A percentile compares a stretch with the other conserved stretches of the same genome.
These are phyloP conservation scores for Friedmanniomyces endolithicus DNA, from an alignment of 495 filamentous ascomycete species.

Conservation along the genomic window DNA sequence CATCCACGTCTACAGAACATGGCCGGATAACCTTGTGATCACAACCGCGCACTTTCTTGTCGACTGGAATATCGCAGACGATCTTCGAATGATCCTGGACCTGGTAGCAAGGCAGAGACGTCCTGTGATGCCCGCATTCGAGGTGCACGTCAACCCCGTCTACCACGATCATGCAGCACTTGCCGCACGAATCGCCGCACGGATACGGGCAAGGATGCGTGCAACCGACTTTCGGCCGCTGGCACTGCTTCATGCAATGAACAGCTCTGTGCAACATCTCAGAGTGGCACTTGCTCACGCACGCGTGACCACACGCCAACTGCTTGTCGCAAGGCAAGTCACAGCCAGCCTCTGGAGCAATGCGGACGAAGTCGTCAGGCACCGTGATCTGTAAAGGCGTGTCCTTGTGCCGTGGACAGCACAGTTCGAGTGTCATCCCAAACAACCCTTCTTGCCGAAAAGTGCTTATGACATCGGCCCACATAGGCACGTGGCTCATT, in stretches of 20 bases:
- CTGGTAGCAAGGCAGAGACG: constrained; percentile 41
- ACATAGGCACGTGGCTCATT: constrained; percentile 47
- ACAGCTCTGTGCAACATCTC: constrained; percentile 49
- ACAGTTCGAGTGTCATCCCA: constrained; percentile 43
- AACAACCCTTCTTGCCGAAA: constrained; percentile 39
- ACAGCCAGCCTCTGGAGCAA: constrained; percentile 65
- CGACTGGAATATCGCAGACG: constrained; percentile 29
- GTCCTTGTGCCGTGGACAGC: constrained; percentile 57
- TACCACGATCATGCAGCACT: constrained; percentile 33
- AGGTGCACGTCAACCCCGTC: constrained; percentile 33
- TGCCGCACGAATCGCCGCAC: constrained; percentile 42
- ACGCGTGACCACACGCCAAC: constrained; percentile 61
- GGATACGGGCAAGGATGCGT: constrained; percentile 37
- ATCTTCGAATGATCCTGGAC: constrained; percentile 30
- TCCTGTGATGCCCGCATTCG: constrained; percentile 47
- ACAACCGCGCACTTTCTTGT: constrained; percentile 40
- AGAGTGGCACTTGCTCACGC: constrained; percentile 59
- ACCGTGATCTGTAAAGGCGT: constrained; percentile 42
- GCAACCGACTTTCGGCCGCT: constrained; percentile 52
- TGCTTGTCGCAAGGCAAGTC: constrained; percentile 44
- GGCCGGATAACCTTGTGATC: constrained; percentile 38
- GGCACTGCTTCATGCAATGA: constrained; percentile 49
- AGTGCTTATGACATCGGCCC: constrained; percentile 49
- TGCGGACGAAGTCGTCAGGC: constrained; percentile 49
- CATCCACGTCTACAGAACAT: constrained; percentile 39